Evolutionary conservation across 257 asterid genomes (phyloP).

Genomic region (Petunia axillaris): DNA sequence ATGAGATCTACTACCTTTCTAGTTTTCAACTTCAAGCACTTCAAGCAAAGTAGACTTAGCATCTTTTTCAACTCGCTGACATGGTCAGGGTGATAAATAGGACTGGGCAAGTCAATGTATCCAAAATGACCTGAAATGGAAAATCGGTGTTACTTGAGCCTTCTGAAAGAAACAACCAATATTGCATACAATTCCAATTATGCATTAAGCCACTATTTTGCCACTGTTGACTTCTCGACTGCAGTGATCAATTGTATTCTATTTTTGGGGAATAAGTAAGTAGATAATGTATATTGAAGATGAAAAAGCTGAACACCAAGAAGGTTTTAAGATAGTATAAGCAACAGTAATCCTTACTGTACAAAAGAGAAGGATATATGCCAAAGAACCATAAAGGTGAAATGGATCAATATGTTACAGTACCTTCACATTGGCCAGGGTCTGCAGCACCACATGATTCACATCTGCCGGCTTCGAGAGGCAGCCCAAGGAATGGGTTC

Average conservation of each 20-base stretch:
- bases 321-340: no score
- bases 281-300: no score
- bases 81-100: constrained; percentile 93
- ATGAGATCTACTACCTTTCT: constrained; percentile 61
- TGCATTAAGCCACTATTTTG: constrained; percentile 7
- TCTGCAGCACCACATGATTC: constrained; percentile 95
- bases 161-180: not conserved
- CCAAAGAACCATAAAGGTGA: not conserved
- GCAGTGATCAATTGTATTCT: not conserved
- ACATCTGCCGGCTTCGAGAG: constrained; percentile 90
- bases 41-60: constrained; percentile 78
- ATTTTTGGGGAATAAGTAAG: no score
- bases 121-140: constrained; percentile 89
- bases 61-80: constrained; percentile 72
- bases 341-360: no score
- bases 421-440: constrained; percentile 98
- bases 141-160: constrained; percentile 9
- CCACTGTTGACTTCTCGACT: constrained; percentile 18
- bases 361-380: no score
- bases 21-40: constrained; percentile 75
- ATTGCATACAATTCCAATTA: not conserved
- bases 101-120: constrained; percentile 87
- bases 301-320: no score
- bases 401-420: constrained; percentile 1
- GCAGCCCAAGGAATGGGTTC: constrained; percentile 95